Evolutionary conservation across 169 alveolate species (phyloP).

Genomic region (Cryptosporidium ryanae): DNA sequence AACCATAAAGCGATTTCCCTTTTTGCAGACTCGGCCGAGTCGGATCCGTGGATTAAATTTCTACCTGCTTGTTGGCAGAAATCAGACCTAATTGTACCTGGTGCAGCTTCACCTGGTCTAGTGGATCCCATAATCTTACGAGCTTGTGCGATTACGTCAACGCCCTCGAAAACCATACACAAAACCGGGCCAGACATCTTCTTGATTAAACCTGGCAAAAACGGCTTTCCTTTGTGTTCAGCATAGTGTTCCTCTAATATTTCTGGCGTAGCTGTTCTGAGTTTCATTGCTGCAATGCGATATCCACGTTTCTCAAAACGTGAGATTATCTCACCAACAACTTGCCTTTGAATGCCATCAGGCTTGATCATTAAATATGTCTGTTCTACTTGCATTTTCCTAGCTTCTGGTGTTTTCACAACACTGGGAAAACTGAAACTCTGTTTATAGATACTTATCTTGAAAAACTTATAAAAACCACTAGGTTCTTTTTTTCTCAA

Average conservation of each 20-base stretch:
- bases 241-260: conserved; percentile 94
- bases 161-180: conserved; percentile 98
- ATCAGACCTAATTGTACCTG: conserved; percentile 96
- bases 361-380: conserved; percentile 98
- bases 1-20: conserved; percentile 96
- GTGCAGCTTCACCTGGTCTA: conserved; percentile 91
- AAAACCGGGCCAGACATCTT: conserved; percentile 97
- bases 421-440: conserved; percentile 75
- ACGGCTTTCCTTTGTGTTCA: conserved; percentile 93
- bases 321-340: conserved; percentile 93
- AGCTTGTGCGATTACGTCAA: conserved; percentile 93
- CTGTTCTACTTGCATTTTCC: conserved; percentile 82
- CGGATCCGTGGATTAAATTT: conserved; percentile 95
- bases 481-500: not conserved
- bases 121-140: conserved; percentile 96
- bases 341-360: conserved; percentile 98
- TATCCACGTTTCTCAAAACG: conserved; percentile 96
- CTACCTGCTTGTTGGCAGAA: conserved; percentile 93
- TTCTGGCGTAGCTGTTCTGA: conserved; percentile 86
- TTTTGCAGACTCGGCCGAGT: conserved; percentile 92
- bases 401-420: conserved; percentile 5
- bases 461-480: conserved; percentile 41
- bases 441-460: conserved; percentile 69
- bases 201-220: conserved; percentile 90
- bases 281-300: conserved; percentile 94